phyloP scores from a whole-genome alignment of 768 basidiomycete genomes.

The Harrya chromipes region DNA sequence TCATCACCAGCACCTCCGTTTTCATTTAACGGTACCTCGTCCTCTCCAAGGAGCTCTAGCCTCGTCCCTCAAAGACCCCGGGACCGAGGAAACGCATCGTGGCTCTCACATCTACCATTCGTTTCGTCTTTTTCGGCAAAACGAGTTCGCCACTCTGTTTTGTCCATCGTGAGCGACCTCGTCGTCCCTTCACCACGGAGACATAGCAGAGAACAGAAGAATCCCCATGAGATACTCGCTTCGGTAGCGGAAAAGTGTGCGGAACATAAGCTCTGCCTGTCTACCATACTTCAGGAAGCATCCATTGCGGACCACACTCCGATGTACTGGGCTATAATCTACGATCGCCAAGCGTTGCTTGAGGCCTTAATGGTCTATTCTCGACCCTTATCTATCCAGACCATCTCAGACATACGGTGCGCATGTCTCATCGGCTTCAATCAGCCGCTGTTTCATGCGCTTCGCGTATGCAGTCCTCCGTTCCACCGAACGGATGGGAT shows the following conservation, averaged over 20 bases:
- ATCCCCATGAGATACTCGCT: conserved; percentile 44
- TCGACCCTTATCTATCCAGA: conserved; percentile 36
- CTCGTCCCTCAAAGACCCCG: neutral
- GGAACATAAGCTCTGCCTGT: conserved; percentile 43
- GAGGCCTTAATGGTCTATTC: conserved; percentile 54
- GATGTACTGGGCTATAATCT: conserved; percentile 31
- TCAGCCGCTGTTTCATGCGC: conserved; percentile 27
- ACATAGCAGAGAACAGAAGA: neutral
- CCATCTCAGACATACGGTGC: conserved; percentile 59
- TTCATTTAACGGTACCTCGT: neutral
- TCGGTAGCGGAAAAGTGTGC: conserved; percentile 61
- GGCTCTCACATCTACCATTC: conserved; percentile 31
- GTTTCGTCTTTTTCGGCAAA: conserved; percentile 31
- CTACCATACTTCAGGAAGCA: conserved; percentile 26
- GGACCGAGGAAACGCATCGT: conserved; percentile 15
- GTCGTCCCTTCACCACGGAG: conserved; percentile 24
- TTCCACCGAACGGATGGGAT: conserved; percentile 24
- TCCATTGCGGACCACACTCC: conserved; percentile 25
- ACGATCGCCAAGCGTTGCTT: conserved; percentile 40
- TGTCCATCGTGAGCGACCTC: conserved; percentile 52
- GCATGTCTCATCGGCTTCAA: conserved; percentile 51
- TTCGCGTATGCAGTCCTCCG: conserved; percentile 22
- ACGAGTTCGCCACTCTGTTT: conserved; percentile 50
- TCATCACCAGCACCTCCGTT: neutral
- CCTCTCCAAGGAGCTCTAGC: neutral